Evolutionary conservation across 495 filamentous ascomycete species (phyloP), one percentile per base, ranked within the genome.

Genomic region (Lindgomyces ingoldianus): DNA sequence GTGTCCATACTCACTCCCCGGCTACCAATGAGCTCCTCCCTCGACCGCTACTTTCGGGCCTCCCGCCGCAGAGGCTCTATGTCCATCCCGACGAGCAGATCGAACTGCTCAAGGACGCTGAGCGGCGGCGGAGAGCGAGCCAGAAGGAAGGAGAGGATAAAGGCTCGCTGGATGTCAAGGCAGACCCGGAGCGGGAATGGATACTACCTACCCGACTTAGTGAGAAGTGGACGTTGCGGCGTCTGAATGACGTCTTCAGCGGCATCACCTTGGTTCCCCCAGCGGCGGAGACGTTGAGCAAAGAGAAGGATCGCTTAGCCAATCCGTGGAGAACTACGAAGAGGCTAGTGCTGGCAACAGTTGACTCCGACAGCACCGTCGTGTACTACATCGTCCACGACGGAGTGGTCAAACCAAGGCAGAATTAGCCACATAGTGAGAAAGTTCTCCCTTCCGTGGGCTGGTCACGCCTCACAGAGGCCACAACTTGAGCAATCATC

Each of bases 321-420:
- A 78, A 70, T 58, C 69, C 64, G 51, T 75, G 71, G 74, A 61
- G 68, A 45, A 64, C 51, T 16, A 68, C 52, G 26, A 96, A 96
- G 79, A 81, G 91, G 56, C 58, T 96, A 16, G 70, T 98, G 27
- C 78, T 99, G 42, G 93, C 91, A 22, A 91, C 91, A 39, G 81
- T 93, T 53, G 85, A 90, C 70, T 87, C 90, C 55, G 94, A 99
- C 74, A 95, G 91, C 46, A 98, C 94, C 1, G 83, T 98, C 21
- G 90, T 93, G 3, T 98, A 96, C 74, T 99, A 99, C 73, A 84
- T 96, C 70, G 84, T 97, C 45, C 92, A 96, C 67, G 93, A 97
- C 74, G 95, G 95, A 1, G 85, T 96, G 49, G 93, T 98, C 25
- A 98, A 98, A 77, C 94, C 95, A 2, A 80, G 95, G 60, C 94